A percentile compares a stretch with the other conserved stretches of the same genome.
phyloP scores from a whole-genome alignment of 345 rosid genomes.

The Cardiospermum halicacabum region DNA sequence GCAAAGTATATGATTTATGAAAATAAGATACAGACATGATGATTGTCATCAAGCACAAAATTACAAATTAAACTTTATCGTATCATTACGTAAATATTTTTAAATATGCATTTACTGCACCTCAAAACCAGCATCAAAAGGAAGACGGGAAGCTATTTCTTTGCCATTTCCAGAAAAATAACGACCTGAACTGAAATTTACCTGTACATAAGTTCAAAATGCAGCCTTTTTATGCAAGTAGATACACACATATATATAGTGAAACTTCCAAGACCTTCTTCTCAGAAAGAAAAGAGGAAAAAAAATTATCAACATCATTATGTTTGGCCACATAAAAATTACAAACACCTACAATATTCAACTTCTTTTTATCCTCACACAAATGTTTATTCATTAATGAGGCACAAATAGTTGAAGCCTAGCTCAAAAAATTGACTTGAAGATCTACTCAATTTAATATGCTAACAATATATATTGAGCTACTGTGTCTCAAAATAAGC shows the following conservation, averaged over 20 bases:
- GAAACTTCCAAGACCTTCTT: too few relatives aligned
- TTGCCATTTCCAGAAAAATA: conserved; percentile 54
- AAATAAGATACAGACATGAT: not conserved
- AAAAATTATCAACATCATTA: too few relatives aligned
- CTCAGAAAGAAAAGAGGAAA: too few relatives aligned
- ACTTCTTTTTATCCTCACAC: too few relatives aligned
- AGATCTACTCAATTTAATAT: conserved; percentile 3
- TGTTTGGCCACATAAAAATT: too few relatives aligned
- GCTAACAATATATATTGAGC: not conserved
- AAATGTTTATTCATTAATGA: too few relatives aligned
- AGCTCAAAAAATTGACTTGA: not conserved
- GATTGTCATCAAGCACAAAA: conserved; percentile 3
- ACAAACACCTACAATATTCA: too few relatives aligned
- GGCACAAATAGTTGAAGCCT: not conserved
- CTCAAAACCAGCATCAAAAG: conserved; percentile 98
- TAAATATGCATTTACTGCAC: conserved; percentile 24
- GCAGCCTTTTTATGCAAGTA: conserved; percentile 15
- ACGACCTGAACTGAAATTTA: conserved; percentile 95
- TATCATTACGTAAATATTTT: not conserved
- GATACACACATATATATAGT: too few relatives aligned
- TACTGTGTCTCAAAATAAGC: not conserved
- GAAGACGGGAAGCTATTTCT: conserved; percentile 52
- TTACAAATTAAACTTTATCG: conserved; percentile 9
- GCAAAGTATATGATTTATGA: conserved; percentile 6
- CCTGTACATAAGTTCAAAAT: conserved; percentile 39